Base-by-base conservation (phyloP, 305 asterid species). In the Fraxinus albicans region DNA sequence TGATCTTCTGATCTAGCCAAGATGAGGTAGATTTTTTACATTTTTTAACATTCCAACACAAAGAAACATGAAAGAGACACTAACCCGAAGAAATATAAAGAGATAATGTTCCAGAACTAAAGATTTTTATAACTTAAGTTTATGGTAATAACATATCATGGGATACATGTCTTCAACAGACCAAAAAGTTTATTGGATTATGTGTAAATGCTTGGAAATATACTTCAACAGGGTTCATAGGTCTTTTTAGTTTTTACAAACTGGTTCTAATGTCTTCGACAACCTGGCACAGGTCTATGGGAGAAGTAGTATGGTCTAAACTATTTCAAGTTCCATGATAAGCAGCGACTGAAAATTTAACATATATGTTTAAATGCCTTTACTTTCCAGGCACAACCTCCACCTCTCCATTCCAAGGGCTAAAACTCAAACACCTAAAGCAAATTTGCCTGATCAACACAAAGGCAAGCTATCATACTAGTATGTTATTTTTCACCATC, bases 401-500 rank as follows among this genome's bases (percentile, higher is more conserved):
- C 33, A 29, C 25, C 21, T 70, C 67, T 27, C 78, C 3, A 8
- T 70, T 79, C 72, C 44, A 47, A 38, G 50, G 60, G 19, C 7
- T 19, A 19, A n/a, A 31, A 21, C 72, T 78, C 35, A 21, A 78
- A 60, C 42, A 60, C 2, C 38, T 55, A 15, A 81, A 13, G 67
- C 31, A 73, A 74, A 72, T 58, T 63, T 75, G 77, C 72, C 77
- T 27, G 77, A 29, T 36, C 80, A 38, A 42, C 79, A 73, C 21
- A 27, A 31, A 77, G 58, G 65, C 23, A 77, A 65, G 78, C 44
- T 42, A 33, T 19, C 72, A 21, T 55, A 78, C 69, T 35, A 72
- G 21, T 69, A 13, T 31, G 76, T 33, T 33, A 72, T 72, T 33
- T 72, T 72, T 33, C 76, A 15, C 50, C 34, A 47, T 53, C 44